Percentiles rank a stretch among this genome's conserved stretches.
Evolutionary conservation across 2,329 filamentous ascomycete genomes (phyloP).

Genomic region (Alternaria arbusti): DNA sequence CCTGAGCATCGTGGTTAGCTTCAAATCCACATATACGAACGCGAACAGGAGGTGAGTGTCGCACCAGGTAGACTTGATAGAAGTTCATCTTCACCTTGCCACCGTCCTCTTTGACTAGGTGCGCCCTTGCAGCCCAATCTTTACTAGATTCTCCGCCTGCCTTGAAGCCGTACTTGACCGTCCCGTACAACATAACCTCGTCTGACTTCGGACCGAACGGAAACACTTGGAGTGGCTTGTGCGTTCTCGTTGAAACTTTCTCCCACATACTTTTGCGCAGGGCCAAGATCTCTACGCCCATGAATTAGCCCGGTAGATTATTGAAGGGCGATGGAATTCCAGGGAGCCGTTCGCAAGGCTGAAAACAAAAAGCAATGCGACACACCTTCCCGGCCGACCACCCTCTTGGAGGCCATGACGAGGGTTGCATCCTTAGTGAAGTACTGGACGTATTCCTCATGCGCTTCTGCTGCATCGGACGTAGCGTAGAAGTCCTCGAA

Average conservation of each 20-base stretch:
- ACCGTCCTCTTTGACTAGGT: constrained; percentile 58
- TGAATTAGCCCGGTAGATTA: not conserved
- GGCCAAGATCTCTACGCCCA: constrained; percentile 55
- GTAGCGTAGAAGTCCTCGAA: constrained; percentile 56
- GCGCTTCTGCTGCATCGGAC: constrained; percentile 56
- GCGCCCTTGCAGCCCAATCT: constrained; percentile 63
- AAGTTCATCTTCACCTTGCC: constrained; percentile 61
- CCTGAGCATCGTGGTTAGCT: constrained; percentile 12
- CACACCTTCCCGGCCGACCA: constrained; percentile 54
- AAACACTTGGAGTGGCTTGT: constrained; percentile 58
- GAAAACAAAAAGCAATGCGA: constrained; percentile 1
- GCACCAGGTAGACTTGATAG: constrained; percentile 63
- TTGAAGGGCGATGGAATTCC: not conserved
- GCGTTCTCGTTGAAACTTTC: constrained; percentile 55
- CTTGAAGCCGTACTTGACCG: constrained; percentile 60
- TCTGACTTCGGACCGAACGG: constrained; percentile 55
- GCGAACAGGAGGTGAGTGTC: constrained; percentile 29
- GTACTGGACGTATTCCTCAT: constrained; percentile 56
- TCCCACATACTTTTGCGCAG: constrained; percentile 62
- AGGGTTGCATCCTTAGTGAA: constrained; percentile 59
- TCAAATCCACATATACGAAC: not conserved
- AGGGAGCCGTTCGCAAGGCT: not conserved
- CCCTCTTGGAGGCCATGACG: constrained; percentile 60
- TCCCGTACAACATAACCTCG: constrained; percentile 63
- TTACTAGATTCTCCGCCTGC: constrained; percentile 55